Base-by-base conservation (phyloP, 106 monocot species). In the Ottelia alismoides region DNA sequence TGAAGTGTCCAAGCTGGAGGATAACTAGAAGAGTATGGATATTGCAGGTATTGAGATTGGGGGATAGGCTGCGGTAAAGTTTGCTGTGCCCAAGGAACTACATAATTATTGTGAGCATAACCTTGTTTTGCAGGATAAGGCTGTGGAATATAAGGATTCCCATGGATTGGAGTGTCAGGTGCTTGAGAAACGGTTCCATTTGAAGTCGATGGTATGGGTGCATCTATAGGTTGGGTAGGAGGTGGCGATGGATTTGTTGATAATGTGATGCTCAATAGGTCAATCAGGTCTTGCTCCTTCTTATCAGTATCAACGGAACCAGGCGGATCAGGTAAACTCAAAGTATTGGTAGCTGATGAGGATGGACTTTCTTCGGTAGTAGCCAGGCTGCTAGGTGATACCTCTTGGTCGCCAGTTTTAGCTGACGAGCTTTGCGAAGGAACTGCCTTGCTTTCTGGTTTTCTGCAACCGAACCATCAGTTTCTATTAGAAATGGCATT, bases 271-370 rank as follows among this genome's bases (percentile, higher is more conserved):
- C 78, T 76, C 27, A 94, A 65, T 28, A 84, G 75, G 51, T 88
- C 80, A 46, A 78, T 81, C 48, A 88, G 76, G 31, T 78, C 84
- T 68, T 88, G 80, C 61, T 94, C 93, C 17, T 72, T 23, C 26
- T 77, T 75, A 49, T 47, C 70, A 17, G 78, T 72, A 4, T 74
- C 74, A 3, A 65, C 46, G 0, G 88, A 84, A 28, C 51, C 14
- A 11, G 57, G 35, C 1, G 80, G 70, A 66, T 81, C 73, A 69
- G 84, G 65, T 21, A 84, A 70, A 28, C 70, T 46, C 24, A 79
- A 53, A 25, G 73, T 53, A 60, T 68, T 72, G 48, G 52, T 52
- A n/a, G 47, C 27, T 27, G 55, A 32, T 19, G 88, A 63, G 31
- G 76, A 72, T 29, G 78, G 72, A n/a, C 31, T 62, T 59, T 65